These are phyloP conservation scores for Helianthus tuberosus DNA, from an alignment of 129 eudicot genomes.

Conservation along the genomic window DNA sequence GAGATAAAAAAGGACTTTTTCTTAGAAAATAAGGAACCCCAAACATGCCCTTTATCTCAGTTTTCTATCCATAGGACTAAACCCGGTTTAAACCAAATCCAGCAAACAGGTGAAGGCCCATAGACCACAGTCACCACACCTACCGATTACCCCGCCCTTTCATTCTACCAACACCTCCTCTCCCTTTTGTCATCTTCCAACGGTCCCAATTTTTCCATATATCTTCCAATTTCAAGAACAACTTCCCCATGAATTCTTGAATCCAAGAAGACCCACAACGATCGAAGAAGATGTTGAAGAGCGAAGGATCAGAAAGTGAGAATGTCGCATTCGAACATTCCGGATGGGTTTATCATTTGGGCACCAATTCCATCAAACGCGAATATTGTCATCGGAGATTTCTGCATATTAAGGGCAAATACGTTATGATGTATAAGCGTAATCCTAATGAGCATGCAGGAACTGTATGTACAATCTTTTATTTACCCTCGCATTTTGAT, in stretches of 20 bases:
- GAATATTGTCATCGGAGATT: constrained; percentile 69
- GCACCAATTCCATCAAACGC: constrained; percentile 60
- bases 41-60: too few relatives aligned
- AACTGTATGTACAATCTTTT: constrained; percentile 46
- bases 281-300: constrained; percentile 17
- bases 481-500: background rate
- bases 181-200: background rate
- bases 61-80: background rate
- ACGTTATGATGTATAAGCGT: constrained; percentile 76
- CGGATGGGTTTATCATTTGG: constrained; percentile 91
- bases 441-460: constrained; percentile 69
- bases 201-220: background rate
- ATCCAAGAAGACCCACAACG: background rate
- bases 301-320: constrained; percentile 29
- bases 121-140: background rate
- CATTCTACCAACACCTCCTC: background rate
- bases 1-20: too few relatives aligned
- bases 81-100: background rate
- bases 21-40: too few relatives aligned
- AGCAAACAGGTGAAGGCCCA: background rate
- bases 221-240: background rate
- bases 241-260: background rate
- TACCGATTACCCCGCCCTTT: constrained; percentile 3
- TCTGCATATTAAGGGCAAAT: constrained; percentile 62
- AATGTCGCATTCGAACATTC: constrained; percentile 48